Conservation (phyloP, 208 protist species). For the Herpetomonas samuelpessoai region DNA sequence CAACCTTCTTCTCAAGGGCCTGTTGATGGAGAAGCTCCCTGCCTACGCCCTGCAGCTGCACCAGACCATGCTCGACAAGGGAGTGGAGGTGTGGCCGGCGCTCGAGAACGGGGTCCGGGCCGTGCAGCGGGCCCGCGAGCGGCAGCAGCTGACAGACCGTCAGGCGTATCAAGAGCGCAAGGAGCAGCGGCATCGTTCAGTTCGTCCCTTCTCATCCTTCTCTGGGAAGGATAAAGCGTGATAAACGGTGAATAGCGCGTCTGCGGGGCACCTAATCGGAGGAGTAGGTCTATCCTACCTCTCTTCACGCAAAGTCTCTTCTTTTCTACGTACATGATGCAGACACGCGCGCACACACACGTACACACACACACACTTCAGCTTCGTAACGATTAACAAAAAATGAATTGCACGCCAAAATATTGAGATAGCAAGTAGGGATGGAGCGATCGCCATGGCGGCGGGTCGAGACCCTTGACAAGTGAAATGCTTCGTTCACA, state of each 20-base stretch:
- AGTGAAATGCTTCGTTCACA: no score
- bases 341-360: conserved; percentile 6
- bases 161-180: no score
- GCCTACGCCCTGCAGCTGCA: conserved; percentile 72
- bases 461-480: no score
- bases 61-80: conserved; percentile 62
- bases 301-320: conserved; percentile 5
- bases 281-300: background rate
- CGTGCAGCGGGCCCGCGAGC: background rate
- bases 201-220: no score
- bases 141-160: background rate
- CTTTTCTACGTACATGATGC: conserved; percentile 6
- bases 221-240: no score
- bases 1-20: conserved; percentile 81
- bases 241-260: no score
- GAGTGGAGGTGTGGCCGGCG: conserved; percentile 77
- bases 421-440: no score
- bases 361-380: conserved; percentile 3
- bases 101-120: conserved; percentile 44
- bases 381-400: no score
- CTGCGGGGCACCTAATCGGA: no score
- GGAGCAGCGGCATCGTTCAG: no score
- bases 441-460: no score
- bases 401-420: background rate
- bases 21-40: conserved; percentile 61